Conservation (phyloP, 1,284 basidiomycete genomes). For the Ceratobasidium papillatum region DNA sequence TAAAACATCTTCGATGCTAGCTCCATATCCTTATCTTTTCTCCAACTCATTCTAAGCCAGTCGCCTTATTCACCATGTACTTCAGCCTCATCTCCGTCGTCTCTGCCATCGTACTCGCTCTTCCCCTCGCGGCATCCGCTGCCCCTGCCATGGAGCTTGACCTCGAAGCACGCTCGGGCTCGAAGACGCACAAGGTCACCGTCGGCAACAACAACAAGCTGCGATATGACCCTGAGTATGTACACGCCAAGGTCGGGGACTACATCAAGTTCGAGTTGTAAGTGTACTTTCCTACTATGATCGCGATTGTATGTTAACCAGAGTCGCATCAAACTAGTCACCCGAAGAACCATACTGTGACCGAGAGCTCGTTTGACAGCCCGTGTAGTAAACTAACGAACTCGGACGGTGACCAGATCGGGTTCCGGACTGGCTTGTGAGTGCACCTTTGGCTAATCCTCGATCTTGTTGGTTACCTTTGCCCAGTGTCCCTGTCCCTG, state of each 20-base stretch:
- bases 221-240: conserved; percentile 25
- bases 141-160: neutral
- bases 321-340: too few relatives aligned
- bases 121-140: conserved; percentile 20
- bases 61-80: conserved; percentile 19
- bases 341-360: conserved; percentile 41
- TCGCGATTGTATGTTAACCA: too few relatives aligned
- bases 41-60: neutral
- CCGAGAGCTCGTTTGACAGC: conserved; percentile 36
- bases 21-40: neutral
- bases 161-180: conserved; percentile 10
- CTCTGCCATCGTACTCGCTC: conserved; percentile 8
- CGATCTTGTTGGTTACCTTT: neutral
- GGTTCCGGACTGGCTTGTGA: conserved; percentile 34
- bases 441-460: neutral
- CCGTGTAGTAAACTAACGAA: neutral
- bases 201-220: conserved; percentile 10
- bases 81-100: conserved; percentile 18
- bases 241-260: conserved; percentile 32
- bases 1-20: too few relatives aligned
- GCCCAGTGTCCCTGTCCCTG: conserved; percentile 12
- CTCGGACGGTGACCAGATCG: conserved; percentile 57
- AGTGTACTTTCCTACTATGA: too few relatives aligned
- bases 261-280: conserved; percentile 38
- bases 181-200: conserved; percentile 32